These are phyloP conservation scores for Dendrothele bispora DNA, from an alignment of 768 basidiomycete species.

Conservation along the genomic window DNA sequence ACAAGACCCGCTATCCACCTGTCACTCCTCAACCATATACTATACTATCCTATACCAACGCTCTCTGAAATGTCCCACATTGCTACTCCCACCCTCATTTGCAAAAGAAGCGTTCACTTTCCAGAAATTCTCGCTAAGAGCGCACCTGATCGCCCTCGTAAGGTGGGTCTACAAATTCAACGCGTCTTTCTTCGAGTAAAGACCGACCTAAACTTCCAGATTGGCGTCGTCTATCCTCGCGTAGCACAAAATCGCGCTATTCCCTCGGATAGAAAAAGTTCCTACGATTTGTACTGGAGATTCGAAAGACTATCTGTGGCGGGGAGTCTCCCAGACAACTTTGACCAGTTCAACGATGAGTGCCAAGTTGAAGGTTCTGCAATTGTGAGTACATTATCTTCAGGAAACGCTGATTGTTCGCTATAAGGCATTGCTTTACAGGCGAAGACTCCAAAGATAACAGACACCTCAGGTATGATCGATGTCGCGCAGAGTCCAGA, in stretches of 20 bases:
- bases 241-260: slow-evolving; percentile 39
- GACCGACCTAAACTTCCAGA: slow-evolving; percentile 8
- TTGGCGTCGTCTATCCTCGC: slow-evolving; percentile 34
- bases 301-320: slow-evolving; percentile 26
- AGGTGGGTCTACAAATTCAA: slow-evolving; percentile 2
- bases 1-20: no score
- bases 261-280: slow-evolving; percentile 28
- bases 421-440: no score
- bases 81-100: background rate
- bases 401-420: no score
- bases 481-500: no score
- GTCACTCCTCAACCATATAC: no score
- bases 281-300: slow-evolving; percentile 39
- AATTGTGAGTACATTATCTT: no score
- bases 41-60: background rate
- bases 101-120: slow-evolving; percentile 12
- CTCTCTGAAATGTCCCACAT: slow-evolving; percentile 4
- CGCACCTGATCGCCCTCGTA: slow-evolving; percentile 7
- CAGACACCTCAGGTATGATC: no score
- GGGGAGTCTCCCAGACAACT: background rate
- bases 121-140: slow-evolving; percentile 7
- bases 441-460: no score
- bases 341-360: background rate
- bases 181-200: background rate
- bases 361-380: slow-evolving; percentile 14